A percentile compares a stretch with the other conserved stretches of the same genome.
These are phyloP conservation scores for Solanum neorickii DNA, from an alignment of 257 asterid genomes.

Conservation along the genomic window DNA sequence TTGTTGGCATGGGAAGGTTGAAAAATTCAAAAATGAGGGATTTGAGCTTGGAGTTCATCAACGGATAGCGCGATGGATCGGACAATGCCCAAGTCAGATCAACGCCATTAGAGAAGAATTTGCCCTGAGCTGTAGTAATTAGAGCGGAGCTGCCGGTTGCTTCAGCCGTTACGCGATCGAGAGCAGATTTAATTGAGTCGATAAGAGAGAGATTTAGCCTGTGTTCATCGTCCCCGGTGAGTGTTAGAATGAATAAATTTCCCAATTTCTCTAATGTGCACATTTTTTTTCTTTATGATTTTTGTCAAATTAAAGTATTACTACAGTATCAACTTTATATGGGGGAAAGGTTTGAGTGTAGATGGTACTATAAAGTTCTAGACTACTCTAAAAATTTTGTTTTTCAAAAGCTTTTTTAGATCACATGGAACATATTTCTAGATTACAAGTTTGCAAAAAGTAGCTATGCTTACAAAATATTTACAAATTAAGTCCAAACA, in stretches of 20 bases:
- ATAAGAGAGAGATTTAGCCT: slow-evolving; percentile 37
- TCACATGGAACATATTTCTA: background rate
- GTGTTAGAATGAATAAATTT: slow-evolving; percentile 40
- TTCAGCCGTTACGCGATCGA: slow-evolving; percentile 15
- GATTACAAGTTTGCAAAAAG: too few species aligned
- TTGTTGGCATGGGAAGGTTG: slow-evolving; percentile 64
- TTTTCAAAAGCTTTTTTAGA: background rate
- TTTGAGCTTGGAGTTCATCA: slow-evolving; percentile 33
- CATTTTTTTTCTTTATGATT: slow-evolving; percentile 1
- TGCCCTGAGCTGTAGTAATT: slow-evolving; percentile 54
- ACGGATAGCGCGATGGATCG: slow-evolving; percentile 9
- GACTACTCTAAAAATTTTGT: background rate
- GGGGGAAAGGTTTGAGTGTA: background rate
- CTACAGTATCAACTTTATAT: background rate
- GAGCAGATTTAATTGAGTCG: slow-evolving; percentile 36
- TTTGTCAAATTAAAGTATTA: background rate
- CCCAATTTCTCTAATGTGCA: slow-evolving; percentile 36
- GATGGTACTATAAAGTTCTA: too few species aligned
- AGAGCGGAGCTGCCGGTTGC: slow-evolving; percentile 29
- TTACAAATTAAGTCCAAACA: too few species aligned
- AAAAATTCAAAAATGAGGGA: slow-evolving; percentile 20
- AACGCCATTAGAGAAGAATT: slow-evolving; percentile 61
- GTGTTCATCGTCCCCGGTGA: slow-evolving; percentile 47
- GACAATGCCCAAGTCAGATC: slow-evolving; percentile 41
- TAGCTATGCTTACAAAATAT: too few species aligned